Base-by-base conservation (phyloP, 2,329 filamentous ascomycete genomes). In the Xylariales sp. region DNA sequence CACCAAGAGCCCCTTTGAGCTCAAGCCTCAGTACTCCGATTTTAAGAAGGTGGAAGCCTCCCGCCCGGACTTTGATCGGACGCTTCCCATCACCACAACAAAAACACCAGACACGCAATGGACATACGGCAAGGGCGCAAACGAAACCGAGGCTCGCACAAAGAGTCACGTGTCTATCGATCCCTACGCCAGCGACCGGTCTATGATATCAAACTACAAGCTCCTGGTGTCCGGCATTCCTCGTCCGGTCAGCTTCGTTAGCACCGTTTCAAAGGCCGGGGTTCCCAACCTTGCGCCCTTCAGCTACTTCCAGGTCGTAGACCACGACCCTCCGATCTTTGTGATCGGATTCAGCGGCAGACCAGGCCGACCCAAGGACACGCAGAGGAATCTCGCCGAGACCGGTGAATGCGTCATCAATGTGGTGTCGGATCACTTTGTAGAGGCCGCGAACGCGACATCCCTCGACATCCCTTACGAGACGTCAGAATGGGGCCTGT, bases 301-400 rank as follows among this genome's bases (percentile, higher is more conserved):
- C 56, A 75, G 69, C 47, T 83, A 81, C 54, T 74, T 75, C 37
- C 75, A 80, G 51, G 57, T 83, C 21, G 66, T 83, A 42, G 75
- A 76, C 50, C 76, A 81, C 46, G 79, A 83, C 40, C 79, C 79
- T 0, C 77, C 78, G 0, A 61, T 81, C 29, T 81, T 83, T 51
- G 66, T 71, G 3, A 62, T 83, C 6, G 77, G 78, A 1, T 78
- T 80, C 41, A 65, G 70, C 0, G 74, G 75, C 2, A 69, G 75
- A 1, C 61, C 72, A 31, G 67, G 72, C 24, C 65, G 67, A 11
- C 70, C 75, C 3, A 83, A 83, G 50, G 79, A 83, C 49, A 74
- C 70, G 11, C 51, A 80, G 33, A 62, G 60, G 40, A 83, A 83
- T 44, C 57, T 83, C 25, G 40, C 66, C 2, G 75, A 78, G 21